Base-by-base conservation (phyloP, 768 basidiomycete genomes). In the Hysterangium stoloniferum region DNA sequence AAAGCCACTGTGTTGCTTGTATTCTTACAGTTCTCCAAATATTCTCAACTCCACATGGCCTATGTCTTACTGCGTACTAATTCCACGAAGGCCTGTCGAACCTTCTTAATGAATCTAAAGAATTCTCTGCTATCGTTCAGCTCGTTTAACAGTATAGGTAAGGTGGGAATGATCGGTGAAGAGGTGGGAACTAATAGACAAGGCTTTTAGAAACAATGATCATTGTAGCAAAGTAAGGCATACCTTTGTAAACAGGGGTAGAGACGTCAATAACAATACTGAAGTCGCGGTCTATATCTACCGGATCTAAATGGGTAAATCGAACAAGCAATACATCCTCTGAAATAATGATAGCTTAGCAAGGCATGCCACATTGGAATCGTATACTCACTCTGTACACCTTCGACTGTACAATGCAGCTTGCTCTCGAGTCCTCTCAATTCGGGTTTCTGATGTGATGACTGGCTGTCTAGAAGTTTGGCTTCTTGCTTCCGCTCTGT, bases 251-350 rank as follows among this genome's bases (percentile, higher is more conserved):
- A 2, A 67, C 66, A 22, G 70, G 65, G 20, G 66, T 66, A 2
- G 82, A 79, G 17, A 88, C 70, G 59, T 94, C 87, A n/a, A 93
- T 63, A 0, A 90, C 80, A 52, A 93, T 70, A 52, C 75, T 80
- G 52, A 81, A 88, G 56, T 89, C 86, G 27, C 76, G 71, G 7
- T 77, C 71, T 2, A 71, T 70, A 40, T 84, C 76, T 3, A 66
- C 56, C 4, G 73, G 68, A 59, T 90, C 84, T 32, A 92, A 60
- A 50, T 77, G 67, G 8, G 74, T 74, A 63, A 92, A 92, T 4
- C 82, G 79, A 48, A 93, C 68, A 40, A 92, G 73, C 17, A 93
- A 72, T 41, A 79, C 74, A 61, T 86, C 83, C 31, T 70, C 64
- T 67, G 29, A n/a, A 17, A 19, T 12, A 19, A 45, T 19, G 24